Evolutionary conservation across 495 filamentous ascomycete genomes (phyloP), one percentile per base, ranked within the genome.

Genomic region (Neurospora sp.): DNA sequence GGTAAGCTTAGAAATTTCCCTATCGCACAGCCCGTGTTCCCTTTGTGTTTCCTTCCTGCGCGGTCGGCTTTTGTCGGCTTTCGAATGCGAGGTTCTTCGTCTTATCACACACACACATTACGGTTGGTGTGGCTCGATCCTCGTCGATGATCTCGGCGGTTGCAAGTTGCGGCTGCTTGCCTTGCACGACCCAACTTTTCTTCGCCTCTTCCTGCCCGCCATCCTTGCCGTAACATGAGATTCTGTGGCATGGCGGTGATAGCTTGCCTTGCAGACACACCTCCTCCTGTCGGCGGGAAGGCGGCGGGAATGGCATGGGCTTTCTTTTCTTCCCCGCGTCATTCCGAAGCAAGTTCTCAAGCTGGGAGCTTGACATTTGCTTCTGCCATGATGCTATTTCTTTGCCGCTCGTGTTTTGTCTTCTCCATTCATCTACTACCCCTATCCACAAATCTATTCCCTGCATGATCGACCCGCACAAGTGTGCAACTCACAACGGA

Each of bases 1-100:
- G 94, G 93, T 93, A 86, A 86, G 91, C 84, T 73, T 38, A 66
- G 71, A 74, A 59, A 75, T 73, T 46, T 74, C 42, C 48, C 54
- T 16, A 16, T 62, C 54, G 54, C 54, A 62, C 72, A 69, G 40
- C 11, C 69, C 46, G 27, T 74, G 39, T 75, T 71, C 54, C 42
- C 70, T 74, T 74, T 59, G n/a, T 76, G 46, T 38, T 40, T 12
- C 42, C 46, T 38, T 70, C 48, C 69, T 72, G 59, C 77, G 80
- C 76, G 31, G 31, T 16, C 54, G 54, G 54, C 80, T 84, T 84
- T 76, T 82, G 75, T 83, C 83, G 83, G 81, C 83, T 82, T 73
- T 72, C 14, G 35, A 38, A 69, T 72, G 48, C 44, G 39, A 54
- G 23, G 70, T 40, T 16, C 16, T 40, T 72, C 40, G 54, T 38